A percentile compares a stretch with the other conserved stretches of the same genome.
phyloP scores from a whole-genome alignment of 192 early-diverging fungal genomes.

The Backusella psychrophila region DNA sequence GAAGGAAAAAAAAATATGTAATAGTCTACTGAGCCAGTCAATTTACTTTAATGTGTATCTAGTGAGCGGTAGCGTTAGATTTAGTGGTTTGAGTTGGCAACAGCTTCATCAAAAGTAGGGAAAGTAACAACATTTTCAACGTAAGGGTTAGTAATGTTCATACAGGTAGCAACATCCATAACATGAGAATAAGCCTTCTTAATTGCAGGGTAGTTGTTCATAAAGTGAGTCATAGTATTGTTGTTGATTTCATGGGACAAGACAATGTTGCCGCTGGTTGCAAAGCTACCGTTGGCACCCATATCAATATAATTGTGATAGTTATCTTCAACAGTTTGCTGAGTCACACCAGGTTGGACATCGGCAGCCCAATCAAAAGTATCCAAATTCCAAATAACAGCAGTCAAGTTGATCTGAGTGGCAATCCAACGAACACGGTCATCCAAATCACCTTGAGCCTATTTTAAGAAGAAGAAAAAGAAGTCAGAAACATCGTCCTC shows the following conservation, averaged over 20 bases:
- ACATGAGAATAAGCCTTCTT: conserved; percentile 25
- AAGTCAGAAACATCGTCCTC: not conserved
- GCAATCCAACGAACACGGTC: conserved; percentile 48
- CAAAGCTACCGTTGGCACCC: conserved; percentile 26
- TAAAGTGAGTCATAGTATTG: conserved; percentile 20
- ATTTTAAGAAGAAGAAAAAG: not conserved
- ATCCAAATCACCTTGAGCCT: conserved; percentile 43
- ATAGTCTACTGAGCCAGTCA: not conserved
- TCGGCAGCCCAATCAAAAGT: conserved; percentile 44
- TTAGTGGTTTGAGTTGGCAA: not conserved
- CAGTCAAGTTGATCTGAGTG: conserved; percentile 44
- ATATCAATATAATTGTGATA: conserved; percentile 21
- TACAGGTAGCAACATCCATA: conserved; percentile 30
- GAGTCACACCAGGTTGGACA: conserved; percentile 12
- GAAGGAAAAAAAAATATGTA: not conserved
- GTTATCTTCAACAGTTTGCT: conserved; percentile 22
- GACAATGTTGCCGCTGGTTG: conserved; percentile 26
- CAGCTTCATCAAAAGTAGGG: conserved; percentile 1
- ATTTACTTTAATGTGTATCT: not conserved
- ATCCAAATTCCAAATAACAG: conserved; percentile 51
- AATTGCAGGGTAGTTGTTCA: conserved; percentile 19
- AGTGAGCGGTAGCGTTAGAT: not conserved
- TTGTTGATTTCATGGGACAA: conserved; percentile 32
- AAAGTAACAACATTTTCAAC: conserved; percentile 19
- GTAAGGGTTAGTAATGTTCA: conserved; percentile 27